Base-by-base conservation (phyloP, 2,329 filamentous ascomycete species). In the Sphaerostilbella broomeana region DNA sequence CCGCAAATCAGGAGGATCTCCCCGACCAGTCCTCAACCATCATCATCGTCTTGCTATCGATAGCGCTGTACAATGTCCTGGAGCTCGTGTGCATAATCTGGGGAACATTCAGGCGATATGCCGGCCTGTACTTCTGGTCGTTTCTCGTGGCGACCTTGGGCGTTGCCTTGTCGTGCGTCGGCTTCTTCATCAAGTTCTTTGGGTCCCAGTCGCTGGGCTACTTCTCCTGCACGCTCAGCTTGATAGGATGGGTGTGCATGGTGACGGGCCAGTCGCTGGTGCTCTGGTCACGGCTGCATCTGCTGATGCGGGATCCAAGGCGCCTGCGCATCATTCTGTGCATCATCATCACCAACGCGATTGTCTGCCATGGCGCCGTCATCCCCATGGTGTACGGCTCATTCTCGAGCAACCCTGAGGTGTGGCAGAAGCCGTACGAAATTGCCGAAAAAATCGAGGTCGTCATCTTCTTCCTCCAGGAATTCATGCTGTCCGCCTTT, bases 181-280 rank as follows among this genome's bases (percentile, higher is more conserved):
- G 70, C 1, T 72, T 72, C 48, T 38, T 70, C 17, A 53, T 72
- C 34, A 70, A 70, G 46, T 54, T 50, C 13, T 52, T 57, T 15
- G 57, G 40, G 4, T 29, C 40, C 5, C 5, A 6, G 1, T 43
- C 40, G 10, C 29, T 43, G n/a, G 40, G 40, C 4, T 50, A 49
- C 26, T 42, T 52, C 4, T 39, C 40, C 2, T 43, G 40, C 25
- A 48, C 47, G 4, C 37, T 52, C 2, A 51, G 51, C 15, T 48
- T 49, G 11, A 29, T 47, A 5, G 53, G 52, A 11, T 58, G 56
- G 56, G 47, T 51, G 4, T 47, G 42, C 3, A 77, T 80, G 72
- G 68, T 80, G 1, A 77, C 74, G 3, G 77, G 76, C 0, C 74
- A 79, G 50, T 70, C 70, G 0, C 48, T 79, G 6, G 76, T 81